Evolutionary conservation across 495 filamentous ascomycete genomes (phyloP).

Genomic region (Neurospora sp.): DNA sequence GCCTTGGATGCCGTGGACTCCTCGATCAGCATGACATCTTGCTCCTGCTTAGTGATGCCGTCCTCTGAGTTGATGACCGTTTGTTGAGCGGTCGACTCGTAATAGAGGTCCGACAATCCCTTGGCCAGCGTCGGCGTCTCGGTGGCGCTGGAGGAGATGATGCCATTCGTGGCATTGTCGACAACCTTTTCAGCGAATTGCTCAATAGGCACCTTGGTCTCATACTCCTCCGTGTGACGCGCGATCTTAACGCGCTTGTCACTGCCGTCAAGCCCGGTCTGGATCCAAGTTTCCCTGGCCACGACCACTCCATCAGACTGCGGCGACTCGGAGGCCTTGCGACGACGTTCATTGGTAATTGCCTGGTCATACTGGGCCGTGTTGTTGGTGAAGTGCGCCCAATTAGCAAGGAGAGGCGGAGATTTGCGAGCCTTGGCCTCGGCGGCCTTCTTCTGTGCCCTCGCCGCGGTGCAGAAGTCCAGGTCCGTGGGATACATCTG

Average conservation of each 20-base stretch:
- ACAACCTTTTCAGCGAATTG: background rate
- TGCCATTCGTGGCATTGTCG: background rate
- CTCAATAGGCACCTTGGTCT: background rate
- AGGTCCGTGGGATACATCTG: conserved; percentile 78
- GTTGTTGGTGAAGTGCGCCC: conserved; percentile 17
- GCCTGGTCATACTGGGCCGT: conserved; percentile 12
- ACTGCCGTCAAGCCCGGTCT: conserved; percentile 19
- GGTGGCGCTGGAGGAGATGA: background rate
- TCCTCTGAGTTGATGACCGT: background rate
- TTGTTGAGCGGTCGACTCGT: conserved; percentile 1
- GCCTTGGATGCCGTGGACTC: background rate
- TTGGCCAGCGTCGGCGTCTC: background rate
- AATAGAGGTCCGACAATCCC: conserved; percentile 1
- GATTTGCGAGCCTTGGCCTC: background rate
- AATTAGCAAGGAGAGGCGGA: conserved; percentile 2
- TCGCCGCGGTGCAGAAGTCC: conserved; percentile 24
- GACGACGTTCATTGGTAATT: conserved; percentile 15
- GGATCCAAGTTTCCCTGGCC: conserved; percentile 22
- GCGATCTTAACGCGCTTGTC: conserved; percentile 34
- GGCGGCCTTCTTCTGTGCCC: conserved; percentile 1
- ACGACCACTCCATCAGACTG: background rate
- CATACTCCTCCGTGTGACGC: conserved; percentile 15
- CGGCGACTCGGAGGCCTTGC: conserved; percentile 20
- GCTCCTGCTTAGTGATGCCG: background rate
- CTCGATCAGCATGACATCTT: background rate